Evolutionary conservation across 176 grass and related monocot genomes (phyloP).

Genomic region (Triticum aestivum): IWGSC_CS_RefSeq_v2.1 NC_057810.1:43102335-43102834

Average conservation of each 20-base stretch:
- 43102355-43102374: neutral
- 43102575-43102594: conserved; percentile 37
- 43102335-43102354: conserved; percentile 38
- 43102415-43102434: neutral
- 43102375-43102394: neutral
- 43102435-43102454: neutral
- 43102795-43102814: conserved; percentile 32
- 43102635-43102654: conserved; percentile 59
- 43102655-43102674: conserved; percentile 60
- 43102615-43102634: conserved; percentile 49
- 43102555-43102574: conserved; percentile 63
- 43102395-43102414: neutral
- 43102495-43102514: conserved; percentile 68
- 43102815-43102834: neutral
- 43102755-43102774: conserved; percentile 64
- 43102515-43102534: conserved; percentile 66
- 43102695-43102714: conserved; percentile 63
- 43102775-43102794: conserved; percentile 45
- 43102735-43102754: conserved; percentile 70
- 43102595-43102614: neutral
- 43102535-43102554: conserved; percentile 66
- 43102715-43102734: conserved; percentile 54
- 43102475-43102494: neutral
- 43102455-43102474: neutral
- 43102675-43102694: conserved; percentile 40